phyloP scores from a whole-genome alignment of 495 filamentous ascomycete genomes.

The Astrothelium subdiscretum region DNA sequence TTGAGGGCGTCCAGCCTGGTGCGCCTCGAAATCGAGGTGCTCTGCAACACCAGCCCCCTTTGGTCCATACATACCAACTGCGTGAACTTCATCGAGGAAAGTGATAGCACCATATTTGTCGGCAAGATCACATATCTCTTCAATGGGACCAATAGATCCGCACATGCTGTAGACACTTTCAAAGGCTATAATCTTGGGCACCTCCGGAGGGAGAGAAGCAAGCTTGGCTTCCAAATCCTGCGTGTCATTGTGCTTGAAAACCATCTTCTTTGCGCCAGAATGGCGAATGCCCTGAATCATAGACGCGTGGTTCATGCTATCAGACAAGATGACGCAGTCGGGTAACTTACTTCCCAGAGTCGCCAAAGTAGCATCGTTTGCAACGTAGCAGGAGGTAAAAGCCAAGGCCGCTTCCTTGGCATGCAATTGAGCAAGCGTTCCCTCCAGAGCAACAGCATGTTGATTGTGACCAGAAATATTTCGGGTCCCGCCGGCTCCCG shows the following conservation, averaged over 20 bases:
- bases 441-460: conserved; percentile 79
- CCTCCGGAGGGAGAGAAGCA: conserved; percentile 66
- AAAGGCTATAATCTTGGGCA: conserved; percentile 96
- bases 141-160: conserved; percentile 89
- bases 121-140: conserved; percentile 86
- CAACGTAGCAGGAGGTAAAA: conserved; percentile 94
- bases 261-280: conserved; percentile 89
- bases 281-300: conserved; percentile 99
- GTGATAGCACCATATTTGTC: conserved; percentile 97
- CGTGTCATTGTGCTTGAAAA: conserved; percentile 96
- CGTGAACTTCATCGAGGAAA: conserved; percentile 96
- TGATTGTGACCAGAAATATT: conserved; percentile 98
- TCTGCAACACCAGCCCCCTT: conserved; percentile 94
- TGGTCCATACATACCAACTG: conserved; percentile 97
- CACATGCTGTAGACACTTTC: conserved; percentile 99
- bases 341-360: conserved; percentile 93
- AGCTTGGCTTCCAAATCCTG: conserved; percentile 82
- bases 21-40: conserved; percentile 87
- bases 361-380: conserved; percentile 94
- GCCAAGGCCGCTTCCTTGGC: conserved; percentile 88
- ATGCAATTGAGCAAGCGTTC: conserved; percentile 74
- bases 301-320: conserved; percentile 92
- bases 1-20: conserved; percentile 55
- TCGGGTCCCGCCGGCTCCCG: conserved; percentile 87
- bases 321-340: conserved; percentile 88